Evolutionary conservation across 192 early-diverging fungal genomes (phyloP).

Genomic region (Geranomyces variabilis): DNA sequence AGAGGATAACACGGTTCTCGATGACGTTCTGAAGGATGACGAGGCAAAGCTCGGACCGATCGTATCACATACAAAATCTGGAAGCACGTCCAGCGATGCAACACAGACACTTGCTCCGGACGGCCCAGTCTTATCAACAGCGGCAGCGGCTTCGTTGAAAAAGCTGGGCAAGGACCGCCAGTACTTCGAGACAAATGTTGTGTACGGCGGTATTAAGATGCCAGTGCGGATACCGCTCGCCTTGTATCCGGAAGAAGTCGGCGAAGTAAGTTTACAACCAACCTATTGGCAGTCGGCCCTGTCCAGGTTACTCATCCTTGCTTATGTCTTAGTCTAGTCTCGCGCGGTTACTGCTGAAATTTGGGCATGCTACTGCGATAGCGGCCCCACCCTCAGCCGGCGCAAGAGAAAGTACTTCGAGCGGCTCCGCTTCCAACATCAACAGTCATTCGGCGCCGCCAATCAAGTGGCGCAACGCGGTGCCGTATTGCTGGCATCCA

Average conservation of each 20-base stretch:
- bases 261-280: constrained; percentile 67
- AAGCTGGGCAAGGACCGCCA: constrained; percentile 72
- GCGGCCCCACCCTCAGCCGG: constrained; percentile 5
- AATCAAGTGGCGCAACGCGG: constrained; percentile 34
- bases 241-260: constrained; percentile 85
- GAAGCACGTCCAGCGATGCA: no score
- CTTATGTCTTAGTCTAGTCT: constrained; percentile 9
- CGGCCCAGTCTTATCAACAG: background rate
- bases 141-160: background rate
- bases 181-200: constrained; percentile 82
- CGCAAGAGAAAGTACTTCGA: constrained; percentile 20
- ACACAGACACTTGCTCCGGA: no score
- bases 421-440: background rate
- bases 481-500: constrained; percentile 69
- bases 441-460: background rate
- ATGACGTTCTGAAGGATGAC: constrained; percentile 70
- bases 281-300: background rate
- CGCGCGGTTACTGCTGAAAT: constrained; percentile 34
- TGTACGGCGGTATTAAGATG: constrained; percentile 75
- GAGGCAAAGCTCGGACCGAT: constrained; percentile 24
- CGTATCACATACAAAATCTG: no score
- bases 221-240: constrained; percentile 87
- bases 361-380: constrained; percentile 21
- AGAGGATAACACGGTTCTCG: constrained; percentile 85
- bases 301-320: constrained; percentile 4